phyloP scores from a whole-genome alignment of 768 basidiomycete genomes.

The Mrakia hoshinonis region DNA sequence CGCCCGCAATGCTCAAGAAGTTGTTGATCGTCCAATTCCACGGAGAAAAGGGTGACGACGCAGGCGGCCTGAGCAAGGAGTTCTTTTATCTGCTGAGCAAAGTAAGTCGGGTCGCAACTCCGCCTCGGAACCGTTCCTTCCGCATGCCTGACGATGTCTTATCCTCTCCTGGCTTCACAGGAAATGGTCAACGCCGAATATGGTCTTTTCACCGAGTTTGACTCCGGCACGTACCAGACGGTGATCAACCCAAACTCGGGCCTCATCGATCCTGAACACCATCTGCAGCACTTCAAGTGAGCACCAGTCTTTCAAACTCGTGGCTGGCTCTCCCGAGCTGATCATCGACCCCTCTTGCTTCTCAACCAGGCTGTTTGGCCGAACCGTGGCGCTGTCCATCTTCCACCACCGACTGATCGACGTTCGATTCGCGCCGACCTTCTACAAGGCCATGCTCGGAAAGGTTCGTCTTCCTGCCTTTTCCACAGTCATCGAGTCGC shows the following conservation, averaged over 20 bases:
- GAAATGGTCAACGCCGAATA: conserved; percentile 2
- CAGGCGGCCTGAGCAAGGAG: conserved; percentile 1
- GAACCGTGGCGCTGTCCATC: conserved; percentile 4
- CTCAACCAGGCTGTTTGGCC: conserved; percentile 7
- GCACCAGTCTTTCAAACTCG: neutral
- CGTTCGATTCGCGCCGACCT: neutral
- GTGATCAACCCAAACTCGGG: neutral
- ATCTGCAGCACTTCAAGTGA: conserved; percentile 4
- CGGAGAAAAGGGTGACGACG: conserved; percentile 7
- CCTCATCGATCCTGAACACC: conserved; percentile 2
- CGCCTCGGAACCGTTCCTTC: neutral
- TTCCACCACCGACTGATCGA: conserved; percentile 9
- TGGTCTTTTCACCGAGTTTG: conserved; percentile 1
- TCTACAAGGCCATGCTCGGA: conserved; percentile 17
- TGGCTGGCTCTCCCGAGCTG: neutral
- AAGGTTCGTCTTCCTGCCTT: too few relatives aligned
- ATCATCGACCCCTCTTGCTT: neutral
- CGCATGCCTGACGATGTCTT: neutral
- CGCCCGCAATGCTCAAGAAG: neutral
- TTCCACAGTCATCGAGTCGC: too few relatives aligned
- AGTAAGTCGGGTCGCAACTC: too few relatives aligned
- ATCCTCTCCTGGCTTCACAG: neutral
- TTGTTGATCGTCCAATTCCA: neutral
- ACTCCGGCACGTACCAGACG: neutral
- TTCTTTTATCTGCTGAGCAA: neutral